Evolutionary conservation across 129 eudicot genomes (phyloP), one percentile per base, ranked within the genome.

Genomic region (Apium graveolens): DNA sequence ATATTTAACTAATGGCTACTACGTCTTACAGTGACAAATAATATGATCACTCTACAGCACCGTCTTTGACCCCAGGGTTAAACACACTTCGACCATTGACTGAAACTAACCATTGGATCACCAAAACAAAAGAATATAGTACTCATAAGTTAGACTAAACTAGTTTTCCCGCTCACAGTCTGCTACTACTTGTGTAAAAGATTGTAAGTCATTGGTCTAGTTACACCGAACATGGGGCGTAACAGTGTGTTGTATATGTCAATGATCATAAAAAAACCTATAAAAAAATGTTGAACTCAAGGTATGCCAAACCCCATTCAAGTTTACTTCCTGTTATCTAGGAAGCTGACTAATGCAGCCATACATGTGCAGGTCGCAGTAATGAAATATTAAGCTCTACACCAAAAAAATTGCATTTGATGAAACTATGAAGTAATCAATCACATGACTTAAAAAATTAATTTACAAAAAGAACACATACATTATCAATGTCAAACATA

Each of bases 401-500:
- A 37, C 76, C 17, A 11, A 35, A 34, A 18, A 42, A 26, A 43
- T 26, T 7, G 57, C 32, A 43, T 12, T 32, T 73, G 57, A 73
- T 13, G 38, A 5, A 72, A 42, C 55, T 27, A 73, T 9, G 13
- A n/a, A 73, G 24, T 26, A 73, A 26, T 73, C 2, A 48, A 29
- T 20, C 38, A 31, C 14, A 32, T 32, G 5, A 49, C 21, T 29
- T 11, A 11, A 53, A 34, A 26, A 20, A 70, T n/a, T 62, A 1
- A 29, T 65, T 12, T 10, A 81, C 5, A 45, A 77, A 34, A 57
- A 76, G 76, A 45, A 77, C 11, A 41, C 90, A 70, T 95, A 92
- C 99, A 75, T 89, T 86, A 78, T 92, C 88, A 86, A 83, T 80
- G 85, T 91, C 97, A 63, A 86, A 92, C 69, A 83, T 81, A 80